Evolutionary conservation across 352 stramenopile genomes (phyloP).

Genomic region (Saprolegnia diclina): DNA sequence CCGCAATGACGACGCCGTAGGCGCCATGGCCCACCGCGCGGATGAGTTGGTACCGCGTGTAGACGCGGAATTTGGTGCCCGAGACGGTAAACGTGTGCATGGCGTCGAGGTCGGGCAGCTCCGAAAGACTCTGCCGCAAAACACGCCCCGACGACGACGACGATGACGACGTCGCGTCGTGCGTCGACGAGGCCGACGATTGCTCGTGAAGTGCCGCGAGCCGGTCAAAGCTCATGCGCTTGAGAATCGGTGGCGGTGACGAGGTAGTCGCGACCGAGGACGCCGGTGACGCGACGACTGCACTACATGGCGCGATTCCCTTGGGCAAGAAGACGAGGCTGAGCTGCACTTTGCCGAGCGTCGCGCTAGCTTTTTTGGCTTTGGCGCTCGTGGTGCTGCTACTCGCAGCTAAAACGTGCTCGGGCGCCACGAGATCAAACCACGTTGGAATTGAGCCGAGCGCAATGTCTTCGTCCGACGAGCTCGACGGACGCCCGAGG

Average conservation of each 20-base stretch:
- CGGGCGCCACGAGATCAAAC: conserved; percentile 60
- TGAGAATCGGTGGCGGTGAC: conserved; percentile 27
- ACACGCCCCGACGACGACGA: conserved; percentile 22
- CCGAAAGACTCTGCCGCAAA: background rate
- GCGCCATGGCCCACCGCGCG: conserved; percentile 71
- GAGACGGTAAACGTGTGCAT: conserved; percentile 54
- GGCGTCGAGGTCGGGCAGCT: conserved; percentile 33
- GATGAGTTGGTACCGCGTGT: conserved; percentile 49
- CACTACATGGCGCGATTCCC: background rate
- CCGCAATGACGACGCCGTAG: conserved; percentile 75
- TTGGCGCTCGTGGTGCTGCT: conserved; percentile 21
- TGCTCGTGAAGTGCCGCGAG: conserved; percentile 68
- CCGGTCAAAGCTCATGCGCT: conserved; percentile 74
- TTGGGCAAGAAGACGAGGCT: conserved; percentile 66
- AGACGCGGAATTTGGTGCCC: conserved; percentile 26
- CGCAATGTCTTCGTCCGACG: conserved; percentile 63
- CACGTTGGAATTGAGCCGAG: conserved; percentile 62
- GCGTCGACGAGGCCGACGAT: conserved; percentile 44
- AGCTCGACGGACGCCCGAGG: conserved; percentile 45
- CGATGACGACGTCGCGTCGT: conserved; percentile 35
- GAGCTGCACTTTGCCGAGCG: conserved; percentile 51
- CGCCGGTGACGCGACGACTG: background rate
- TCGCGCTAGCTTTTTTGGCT: conserved; percentile 23
- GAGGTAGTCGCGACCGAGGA: background rate
- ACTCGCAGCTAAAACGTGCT: conserved; percentile 39